Evolutionary conservation across 495 filamentous ascomycete genomes (phyloP).

Genomic region (Annulohypoxylon nitens): DNA sequence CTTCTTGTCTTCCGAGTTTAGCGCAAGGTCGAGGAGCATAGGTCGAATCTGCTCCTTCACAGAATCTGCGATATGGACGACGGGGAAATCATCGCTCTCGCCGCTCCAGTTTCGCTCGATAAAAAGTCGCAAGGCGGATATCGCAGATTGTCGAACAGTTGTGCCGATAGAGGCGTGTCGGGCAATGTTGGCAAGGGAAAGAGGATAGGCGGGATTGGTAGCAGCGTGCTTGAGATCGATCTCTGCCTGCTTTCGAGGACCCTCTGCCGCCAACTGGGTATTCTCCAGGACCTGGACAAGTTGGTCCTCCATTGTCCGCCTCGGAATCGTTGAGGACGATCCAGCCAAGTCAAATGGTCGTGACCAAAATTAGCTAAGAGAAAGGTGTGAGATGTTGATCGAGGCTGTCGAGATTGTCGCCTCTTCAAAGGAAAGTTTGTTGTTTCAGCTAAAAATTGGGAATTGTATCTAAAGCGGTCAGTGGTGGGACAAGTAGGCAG

Average conservation of each 20-base stretch:
- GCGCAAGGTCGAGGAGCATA: conserved; percentile 78
- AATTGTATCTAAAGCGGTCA: conserved; percentile 36
- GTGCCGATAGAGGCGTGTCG: conserved; percentile 75
- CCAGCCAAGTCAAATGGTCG: conserved; percentile 7
- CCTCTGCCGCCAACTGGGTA: conserved; percentile 78
- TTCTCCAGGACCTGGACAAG: conserved; percentile 82
- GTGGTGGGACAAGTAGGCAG: conserved; percentile 8
- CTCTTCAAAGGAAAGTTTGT: conserved; percentile 31
- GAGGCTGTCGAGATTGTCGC: conserved; percentile 36
- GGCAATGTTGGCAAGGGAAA: conserved; percentile 82
- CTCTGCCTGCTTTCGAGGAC: conserved; percentile 83
- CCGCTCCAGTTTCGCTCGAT: conserved; percentile 81
- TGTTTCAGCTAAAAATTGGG: conserved; percentile 23
- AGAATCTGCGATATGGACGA: conserved; percentile 73
- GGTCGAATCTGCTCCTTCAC: conserved; percentile 79
- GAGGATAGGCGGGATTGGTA: conserved; percentile 75
- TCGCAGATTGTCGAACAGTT: conserved; percentile 83
- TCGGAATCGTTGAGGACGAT: conserved; percentile 11
- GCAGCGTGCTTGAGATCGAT: conserved; percentile 76
- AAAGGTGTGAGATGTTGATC: neutral
- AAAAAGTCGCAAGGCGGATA: conserved; percentile 83
- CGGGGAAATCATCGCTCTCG: conserved; percentile 69
- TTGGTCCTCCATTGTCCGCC: conserved; percentile 80
- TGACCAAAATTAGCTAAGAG: conserved; percentile 1
- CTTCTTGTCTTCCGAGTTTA: conserved; percentile 82